phyloP scores from a whole-genome alignment of 441 rosid species.

The Dalechampia spathulata region DNA sequence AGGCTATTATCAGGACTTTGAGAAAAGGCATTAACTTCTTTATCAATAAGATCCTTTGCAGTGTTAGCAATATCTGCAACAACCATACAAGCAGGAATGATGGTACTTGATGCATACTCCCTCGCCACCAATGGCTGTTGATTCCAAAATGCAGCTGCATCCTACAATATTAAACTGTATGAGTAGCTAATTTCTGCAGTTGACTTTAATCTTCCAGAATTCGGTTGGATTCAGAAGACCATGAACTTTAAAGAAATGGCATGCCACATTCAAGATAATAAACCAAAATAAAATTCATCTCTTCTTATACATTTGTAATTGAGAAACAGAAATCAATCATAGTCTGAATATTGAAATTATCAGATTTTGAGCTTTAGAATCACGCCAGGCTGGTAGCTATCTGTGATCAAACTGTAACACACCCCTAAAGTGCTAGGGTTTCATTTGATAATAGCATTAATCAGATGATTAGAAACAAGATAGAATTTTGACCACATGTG shows the following conservation, averaged over 20 bases:
- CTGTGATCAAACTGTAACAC: too few species aligned
- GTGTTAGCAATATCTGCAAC: slow-evolving; percentile 64
- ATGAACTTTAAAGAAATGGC: slow-evolving; percentile 1
- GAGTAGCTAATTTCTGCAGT: neutral
- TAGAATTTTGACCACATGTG: too few species aligned
- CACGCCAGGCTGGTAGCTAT: too few species aligned
- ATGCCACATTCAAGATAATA: neutral
- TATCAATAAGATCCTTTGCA: slow-evolving; percentile 77
- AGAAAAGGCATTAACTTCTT: slow-evolving; percentile 79
- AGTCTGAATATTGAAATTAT: too few species aligned
- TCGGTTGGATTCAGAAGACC: neutral
- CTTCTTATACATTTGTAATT: too few species aligned
- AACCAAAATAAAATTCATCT: slow-evolving; percentile 1
- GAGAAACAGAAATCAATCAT: too few species aligned
- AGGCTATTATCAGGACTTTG: slow-evolving; percentile 82
- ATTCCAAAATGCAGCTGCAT: slow-evolving; percentile 85
- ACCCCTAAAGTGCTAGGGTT: too few species aligned
- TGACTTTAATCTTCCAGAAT: neutral
- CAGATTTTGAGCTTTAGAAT: too few species aligned
- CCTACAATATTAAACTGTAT: slow-evolving; percentile 31
- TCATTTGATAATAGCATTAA: too few species aligned
- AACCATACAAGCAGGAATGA: slow-evolving; percentile 74
- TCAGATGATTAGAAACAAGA: too few species aligned
- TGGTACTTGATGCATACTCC: slow-evolving; percentile 72
- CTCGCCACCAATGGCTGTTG: slow-evolving; percentile 77